These are phyloP conservation scores for Amaranthus cruentus DNA, from an alignment of 148 eudicot species.

Conservation along the genomic window DNA sequence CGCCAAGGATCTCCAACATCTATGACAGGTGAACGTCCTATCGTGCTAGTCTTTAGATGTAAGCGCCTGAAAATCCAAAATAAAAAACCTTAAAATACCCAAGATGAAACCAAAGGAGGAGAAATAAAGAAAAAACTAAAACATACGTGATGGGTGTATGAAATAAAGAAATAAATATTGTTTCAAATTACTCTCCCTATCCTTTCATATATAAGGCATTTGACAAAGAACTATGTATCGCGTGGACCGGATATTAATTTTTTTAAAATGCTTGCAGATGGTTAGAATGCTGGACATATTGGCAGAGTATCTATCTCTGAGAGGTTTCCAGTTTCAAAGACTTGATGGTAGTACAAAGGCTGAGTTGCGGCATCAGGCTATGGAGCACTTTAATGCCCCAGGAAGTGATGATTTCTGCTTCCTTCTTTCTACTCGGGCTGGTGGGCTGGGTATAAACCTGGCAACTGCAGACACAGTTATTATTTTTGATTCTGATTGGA, in stretches of 20 bases:
- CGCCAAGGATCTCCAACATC: too few relatives aligned
- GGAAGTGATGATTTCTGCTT: slow-evolving; percentile 99
- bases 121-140: too few relatives aligned
- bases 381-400: slow-evolving; percentile 99
- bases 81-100: too few relatives aligned
- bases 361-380: slow-evolving; percentile 96
- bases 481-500: slow-evolving; percentile 99
- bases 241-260: neutral
- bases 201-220: neutral
- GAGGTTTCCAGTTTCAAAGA: slow-evolving; percentile 95
- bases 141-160: too few relatives aligned
- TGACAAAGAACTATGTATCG: neutral
- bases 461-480: slow-evolving; percentile 99
- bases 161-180: too few relatives aligned
- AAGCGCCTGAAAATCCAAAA: too few relatives aligned
- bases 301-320: slow-evolving; percentile 90
- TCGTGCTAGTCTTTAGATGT: too few relatives aligned
- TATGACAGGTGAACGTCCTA: too few relatives aligned
- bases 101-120: too few relatives aligned
- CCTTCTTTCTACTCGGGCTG: slow-evolving; percentile 99
- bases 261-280: slow-evolving; percentile 53
- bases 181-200: neutral
- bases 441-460: slow-evolving; percentile 96
- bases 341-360: slow-evolving; percentile 99
- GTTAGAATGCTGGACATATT: slow-evolving; percentile 95